These are phyloP conservation scores for Bretschneidera sinensis DNA, from an alignment of 345 rosid species.

Conservation along the genomic window DNA sequence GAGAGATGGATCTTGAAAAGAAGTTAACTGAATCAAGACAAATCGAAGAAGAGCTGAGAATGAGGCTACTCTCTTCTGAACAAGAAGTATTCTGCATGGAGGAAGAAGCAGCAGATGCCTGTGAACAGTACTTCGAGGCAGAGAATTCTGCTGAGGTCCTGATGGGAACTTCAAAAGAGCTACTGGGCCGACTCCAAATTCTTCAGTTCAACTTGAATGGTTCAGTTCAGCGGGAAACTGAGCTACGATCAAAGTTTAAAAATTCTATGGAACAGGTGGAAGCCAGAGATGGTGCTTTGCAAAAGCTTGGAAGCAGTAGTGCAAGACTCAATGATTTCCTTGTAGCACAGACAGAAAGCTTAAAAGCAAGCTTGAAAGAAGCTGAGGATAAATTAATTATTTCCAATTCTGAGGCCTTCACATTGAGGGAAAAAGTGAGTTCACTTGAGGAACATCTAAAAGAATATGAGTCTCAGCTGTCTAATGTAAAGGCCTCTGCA, in stretches of 20 bases:
- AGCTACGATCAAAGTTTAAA: conserved; percentile 49
- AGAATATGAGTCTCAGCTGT: conserved; percentile 31
- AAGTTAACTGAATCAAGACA: conserved; percentile 67
- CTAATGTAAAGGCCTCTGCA: conserved; percentile 14
- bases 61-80: conserved; percentile 46
- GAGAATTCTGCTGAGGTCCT: conserved; percentile 69
- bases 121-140: conserved; percentile 58
- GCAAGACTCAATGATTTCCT: conserved; percentile 38
- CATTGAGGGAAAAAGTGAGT: conserved; percentile 43
- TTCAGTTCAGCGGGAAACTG: conserved; percentile 48
- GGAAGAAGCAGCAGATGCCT: conserved; percentile 57
- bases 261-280: conserved; percentile 41
- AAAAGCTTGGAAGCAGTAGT: conserved; percentile 46
- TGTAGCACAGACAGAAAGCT: conserved; percentile 41
- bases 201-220: conserved; percentile 64
- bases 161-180: conserved; percentile 62
- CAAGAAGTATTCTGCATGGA: conserved; percentile 53
- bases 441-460: conserved; percentile 52
- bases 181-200: conserved; percentile 58
- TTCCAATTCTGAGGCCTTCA: conserved; percentile 48
- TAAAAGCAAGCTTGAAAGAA: conserved; percentile 52
- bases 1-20: conserved; percentile 87
- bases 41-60: conserved; percentile 47
- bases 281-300: conserved; percentile 46
- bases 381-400: conserved; percentile 48